Evolutionary conservation across 441 rosid genomes (phyloP).

Genomic region (Pelargonium myrrhifolium): DNA sequence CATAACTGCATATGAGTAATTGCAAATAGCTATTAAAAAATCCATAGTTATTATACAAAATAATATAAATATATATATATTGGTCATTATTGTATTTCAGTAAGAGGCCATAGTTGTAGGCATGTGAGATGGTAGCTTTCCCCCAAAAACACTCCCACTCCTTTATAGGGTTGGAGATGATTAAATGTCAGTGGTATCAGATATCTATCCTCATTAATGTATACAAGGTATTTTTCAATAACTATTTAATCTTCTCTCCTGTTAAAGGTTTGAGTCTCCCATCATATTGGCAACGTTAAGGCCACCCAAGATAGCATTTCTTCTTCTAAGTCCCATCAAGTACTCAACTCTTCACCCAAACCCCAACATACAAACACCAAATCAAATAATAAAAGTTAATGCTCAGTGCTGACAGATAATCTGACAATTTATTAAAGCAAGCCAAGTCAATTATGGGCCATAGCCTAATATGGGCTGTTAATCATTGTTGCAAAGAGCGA

Average conservation of each 20-base stretch:
- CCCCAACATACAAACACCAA: background rate
- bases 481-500: background rate
- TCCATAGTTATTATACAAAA: background rate
- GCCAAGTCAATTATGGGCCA: background rate
- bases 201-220: background rate
- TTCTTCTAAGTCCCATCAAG: background rate
- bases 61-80: background rate
- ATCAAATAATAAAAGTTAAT: background rate
- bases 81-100: background rate
- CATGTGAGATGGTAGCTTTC: background rate
- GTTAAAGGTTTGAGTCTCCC: background rate
- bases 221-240: background rate
- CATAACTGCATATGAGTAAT: conserved; percentile 59
- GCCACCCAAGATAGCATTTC: background rate
- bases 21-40: conserved; percentile 24
- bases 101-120: background rate
- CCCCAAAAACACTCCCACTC: background rate
- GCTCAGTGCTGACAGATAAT: background rate
- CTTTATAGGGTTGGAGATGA: background rate
- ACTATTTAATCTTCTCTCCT: background rate
- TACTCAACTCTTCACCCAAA: background rate
- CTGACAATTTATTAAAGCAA: background rate
- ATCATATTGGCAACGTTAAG: background rate
- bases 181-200: background rate
- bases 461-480: background rate